A percentile compares a stretch with the other conserved stretches of the same genome.
phyloP scores from a whole-genome alignment of 441 rosid genomes.

The Metrosideros polymorpha region DNA sequence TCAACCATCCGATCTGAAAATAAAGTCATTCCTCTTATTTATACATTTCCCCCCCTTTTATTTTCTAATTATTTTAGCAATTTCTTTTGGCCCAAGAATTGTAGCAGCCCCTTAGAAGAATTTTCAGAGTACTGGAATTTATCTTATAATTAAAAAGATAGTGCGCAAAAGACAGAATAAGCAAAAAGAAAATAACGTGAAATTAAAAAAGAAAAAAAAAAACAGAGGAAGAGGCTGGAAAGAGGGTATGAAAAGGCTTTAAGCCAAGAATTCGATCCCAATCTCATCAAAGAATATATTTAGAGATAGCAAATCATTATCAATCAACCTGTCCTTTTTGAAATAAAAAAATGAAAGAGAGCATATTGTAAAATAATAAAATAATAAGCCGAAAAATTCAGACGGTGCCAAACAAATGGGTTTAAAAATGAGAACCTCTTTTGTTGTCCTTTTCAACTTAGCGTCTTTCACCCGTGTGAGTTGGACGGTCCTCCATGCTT shows the following conservation, averaged over 20 bases:
- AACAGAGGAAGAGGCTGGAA: neutral
- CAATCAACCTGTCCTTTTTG: neutral
- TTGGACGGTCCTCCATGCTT: neutral
- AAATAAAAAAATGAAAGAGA: neutral
- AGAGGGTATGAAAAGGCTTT: neutral
- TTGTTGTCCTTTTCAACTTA: neutral
- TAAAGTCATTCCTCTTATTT: neutral
- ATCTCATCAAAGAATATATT: neutral
- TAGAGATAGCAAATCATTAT: neutral
- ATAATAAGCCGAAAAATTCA: neutral
- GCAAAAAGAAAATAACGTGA: neutral
- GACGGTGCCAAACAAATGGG: neutral
- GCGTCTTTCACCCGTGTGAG: neutral
- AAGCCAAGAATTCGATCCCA: neutral
- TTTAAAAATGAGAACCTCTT: neutral
- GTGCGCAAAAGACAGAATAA: neutral
- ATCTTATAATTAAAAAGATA: neutral
- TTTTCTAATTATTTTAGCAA: neutral
- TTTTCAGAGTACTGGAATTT: neutral
- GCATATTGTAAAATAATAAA: neutral
- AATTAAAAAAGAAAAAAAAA: neutral
- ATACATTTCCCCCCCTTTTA: neutral
- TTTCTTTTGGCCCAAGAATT: neutral
- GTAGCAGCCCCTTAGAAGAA: neutral
- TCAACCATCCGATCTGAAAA: neutral